These are phyloP conservation scores for Cyberlindnera sargentensis DNA, from an alignment of 805 yeast species.

Conservation along the genomic window DNA sequence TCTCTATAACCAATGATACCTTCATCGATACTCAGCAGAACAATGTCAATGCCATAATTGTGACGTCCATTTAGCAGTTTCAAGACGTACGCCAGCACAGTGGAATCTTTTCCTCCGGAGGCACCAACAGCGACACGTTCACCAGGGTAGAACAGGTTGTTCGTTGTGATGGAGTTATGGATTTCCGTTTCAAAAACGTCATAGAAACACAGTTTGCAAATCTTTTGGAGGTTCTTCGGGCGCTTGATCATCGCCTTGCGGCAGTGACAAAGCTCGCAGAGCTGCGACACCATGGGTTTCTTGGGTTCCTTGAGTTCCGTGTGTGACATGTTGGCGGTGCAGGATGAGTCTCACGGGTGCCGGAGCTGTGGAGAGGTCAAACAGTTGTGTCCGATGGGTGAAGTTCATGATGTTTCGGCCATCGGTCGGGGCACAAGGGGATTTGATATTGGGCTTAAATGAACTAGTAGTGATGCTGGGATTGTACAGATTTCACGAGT, in stretches of 20 bases:
- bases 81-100: slow-evolving; percentile 84
- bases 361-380: too few species aligned
- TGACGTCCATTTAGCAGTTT: slow-evolving; percentile 84
- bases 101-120: slow-evolving; percentile 97
- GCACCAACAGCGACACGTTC: slow-evolving; percentile 97
- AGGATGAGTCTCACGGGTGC: not conserved
- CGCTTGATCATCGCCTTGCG: slow-evolving; percentile 83
- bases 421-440: too few species aligned
- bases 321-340: not conserved
- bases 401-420: too few species aligned
- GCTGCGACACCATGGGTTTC: slow-evolving; percentile 30
- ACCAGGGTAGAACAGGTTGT: slow-evolving; percentile 66
- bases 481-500: too few species aligned
- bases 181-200: slow-evolving; percentile 91
- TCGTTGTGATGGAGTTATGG: slow-evolving; percentile 75
- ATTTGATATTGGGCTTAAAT: too few species aligned
- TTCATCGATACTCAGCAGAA: slow-evolving; percentile 84
- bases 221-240: slow-evolving; percentile 85
- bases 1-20: slow-evolving; percentile 97
- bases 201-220: slow-evolving; percentile 88
- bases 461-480: too few species aligned
- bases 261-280: slow-evolving; percentile 79
- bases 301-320: not conserved
- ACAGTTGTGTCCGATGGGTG: too few species aligned
- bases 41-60: slow-evolving; percentile 80